These are phyloP conservation scores for Jimgerdemannia lactiflua DNA, from an alignment of 192 early-diverging fungal genomes.

Conservation along the genomic window DNA sequence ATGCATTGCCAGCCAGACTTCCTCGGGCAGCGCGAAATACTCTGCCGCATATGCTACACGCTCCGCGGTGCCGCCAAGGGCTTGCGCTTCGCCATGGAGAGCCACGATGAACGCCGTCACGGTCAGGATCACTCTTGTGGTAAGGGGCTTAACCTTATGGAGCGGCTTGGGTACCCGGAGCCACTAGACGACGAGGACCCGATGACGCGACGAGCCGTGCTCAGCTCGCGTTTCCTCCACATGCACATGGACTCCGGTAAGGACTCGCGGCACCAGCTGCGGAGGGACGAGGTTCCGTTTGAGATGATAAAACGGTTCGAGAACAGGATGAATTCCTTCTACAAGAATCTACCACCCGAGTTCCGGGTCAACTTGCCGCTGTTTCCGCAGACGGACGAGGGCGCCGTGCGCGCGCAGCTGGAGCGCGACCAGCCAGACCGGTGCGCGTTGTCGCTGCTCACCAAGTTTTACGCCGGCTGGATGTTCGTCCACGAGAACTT, in stretches of 20 bases:
- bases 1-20: not conserved
- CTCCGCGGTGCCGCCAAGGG: not conserved
- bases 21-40: not conserved
- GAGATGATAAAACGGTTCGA: not conserved
- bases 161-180: not conserved
- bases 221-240: not conserved
- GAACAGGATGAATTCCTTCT: not conserved
- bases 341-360: not conserved
- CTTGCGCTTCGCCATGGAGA: not conserved
- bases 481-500: not conserved
- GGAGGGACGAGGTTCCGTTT: not conserved
- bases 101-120: not conserved
- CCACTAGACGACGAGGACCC: not conserved
- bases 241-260: not conserved
- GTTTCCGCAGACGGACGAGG: not conserved
- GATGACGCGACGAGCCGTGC: not conserved
- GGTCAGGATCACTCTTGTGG: not conserved
- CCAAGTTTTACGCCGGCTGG: not conserved
- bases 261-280: not conserved
- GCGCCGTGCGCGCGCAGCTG: not conserved
- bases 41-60: not conserved
- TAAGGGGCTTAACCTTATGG: not conserved
- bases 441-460: not conserved
- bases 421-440: not conserved
- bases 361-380: not conserved